These are phyloP conservation scores for Rubia occidens DNA, from an alignment of 305 asterid genomes.

Conservation along the genomic window DNA sequence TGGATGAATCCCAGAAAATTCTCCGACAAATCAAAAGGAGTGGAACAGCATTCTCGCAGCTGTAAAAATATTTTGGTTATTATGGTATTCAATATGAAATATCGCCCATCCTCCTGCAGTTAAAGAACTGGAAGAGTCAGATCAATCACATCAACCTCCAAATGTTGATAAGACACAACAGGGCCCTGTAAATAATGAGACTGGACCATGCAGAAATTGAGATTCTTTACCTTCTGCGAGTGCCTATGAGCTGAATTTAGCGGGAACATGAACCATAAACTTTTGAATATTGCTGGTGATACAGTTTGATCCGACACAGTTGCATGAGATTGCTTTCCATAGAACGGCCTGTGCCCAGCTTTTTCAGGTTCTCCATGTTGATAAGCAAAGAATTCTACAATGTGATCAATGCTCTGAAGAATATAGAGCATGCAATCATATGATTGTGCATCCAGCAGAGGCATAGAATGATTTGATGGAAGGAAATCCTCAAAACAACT, in stretches of 20 bases:
- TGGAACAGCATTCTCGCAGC: slow-evolving; percentile 38
- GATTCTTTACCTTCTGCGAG: slow-evolving; percentile 46
- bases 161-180: background rate
- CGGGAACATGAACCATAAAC: slow-evolving; percentile 78
- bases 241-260: slow-evolving; percentile 39
- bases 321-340: slow-evolving; percentile 26
- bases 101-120: slow-evolving; percentile 73
- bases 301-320: slow-evolving; percentile 27
- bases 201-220: background rate
- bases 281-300: slow-evolving; percentile 43
- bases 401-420: slow-evolving; percentile 68
- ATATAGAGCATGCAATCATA: slow-evolving; percentile 68
- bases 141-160: slow-evolving; percentile 14
- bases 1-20: slow-evolving; percentile 68
- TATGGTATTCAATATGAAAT: slow-evolving; percentile 50
- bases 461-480: slow-evolving; percentile 36
- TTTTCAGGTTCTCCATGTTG: slow-evolving; percentile 30
- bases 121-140: slow-evolving; percentile 19
- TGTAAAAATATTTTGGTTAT: slow-evolving; percentile 62
- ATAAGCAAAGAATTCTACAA: slow-evolving; percentile 39
- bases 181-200: background rate
- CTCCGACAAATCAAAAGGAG: slow-evolving; percentile 47
- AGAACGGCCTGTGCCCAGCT: slow-evolving; percentile 21
- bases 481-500: slow-evolving; percentile 58
- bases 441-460: slow-evolving; percentile 51